Percentiles rank a stretch among this genome's conserved stretches.
These are phyloP conservation scores for Cordyceps tenuipes DNA, from an alignment of 2,329 filamentous ascomycete species.

Conservation along the genomic window DNA sequence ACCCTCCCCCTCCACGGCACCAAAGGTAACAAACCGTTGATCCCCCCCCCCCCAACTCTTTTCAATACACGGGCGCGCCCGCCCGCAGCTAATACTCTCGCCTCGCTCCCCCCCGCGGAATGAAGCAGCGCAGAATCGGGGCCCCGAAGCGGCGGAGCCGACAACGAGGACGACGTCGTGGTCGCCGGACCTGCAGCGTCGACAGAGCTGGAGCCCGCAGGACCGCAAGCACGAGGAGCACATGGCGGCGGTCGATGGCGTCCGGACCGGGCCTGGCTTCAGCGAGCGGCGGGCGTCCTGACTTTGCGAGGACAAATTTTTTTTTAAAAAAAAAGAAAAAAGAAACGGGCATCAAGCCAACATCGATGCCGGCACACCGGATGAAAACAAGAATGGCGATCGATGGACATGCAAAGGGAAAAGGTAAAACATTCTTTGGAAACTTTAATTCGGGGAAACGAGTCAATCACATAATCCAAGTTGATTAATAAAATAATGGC, in stretches of 20 bases:
- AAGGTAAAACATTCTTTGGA: too few species aligned
- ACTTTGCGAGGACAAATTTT: too few species aligned
- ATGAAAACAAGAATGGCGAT: too few species aligned
- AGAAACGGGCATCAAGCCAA: background rate
- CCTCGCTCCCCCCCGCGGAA: too few species aligned
- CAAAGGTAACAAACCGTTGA: background rate
- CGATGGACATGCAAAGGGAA: too few species aligned
- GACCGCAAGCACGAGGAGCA: conserved; percentile 45
- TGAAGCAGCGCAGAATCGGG: background rate
- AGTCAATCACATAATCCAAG: background rate
- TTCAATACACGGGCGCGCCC: too few species aligned
- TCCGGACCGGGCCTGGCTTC: conserved; percentile 33
- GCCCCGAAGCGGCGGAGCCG: background rate
- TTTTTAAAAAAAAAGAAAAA: too few species aligned
- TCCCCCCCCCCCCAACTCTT: too few species aligned
- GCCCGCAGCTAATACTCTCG: too few species aligned
- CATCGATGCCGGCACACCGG: background rate
- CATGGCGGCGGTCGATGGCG: conserved; percentile 33
- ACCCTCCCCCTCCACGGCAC: background rate
- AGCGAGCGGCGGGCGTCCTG: conserved; percentile 27
- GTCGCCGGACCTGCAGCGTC: conserved; percentile 37
- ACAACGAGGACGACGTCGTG: conserved; percentile 22
- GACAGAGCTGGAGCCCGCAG: conserved; percentile 45
- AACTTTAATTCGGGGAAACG: too few species aligned
- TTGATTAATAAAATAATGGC: too few species aligned